These are phyloP conservation scores for Trichoderma orchidacearum DNA, from an alignment of 495 filamentous ascomycete genomes.

Conservation along the genomic window DNA sequence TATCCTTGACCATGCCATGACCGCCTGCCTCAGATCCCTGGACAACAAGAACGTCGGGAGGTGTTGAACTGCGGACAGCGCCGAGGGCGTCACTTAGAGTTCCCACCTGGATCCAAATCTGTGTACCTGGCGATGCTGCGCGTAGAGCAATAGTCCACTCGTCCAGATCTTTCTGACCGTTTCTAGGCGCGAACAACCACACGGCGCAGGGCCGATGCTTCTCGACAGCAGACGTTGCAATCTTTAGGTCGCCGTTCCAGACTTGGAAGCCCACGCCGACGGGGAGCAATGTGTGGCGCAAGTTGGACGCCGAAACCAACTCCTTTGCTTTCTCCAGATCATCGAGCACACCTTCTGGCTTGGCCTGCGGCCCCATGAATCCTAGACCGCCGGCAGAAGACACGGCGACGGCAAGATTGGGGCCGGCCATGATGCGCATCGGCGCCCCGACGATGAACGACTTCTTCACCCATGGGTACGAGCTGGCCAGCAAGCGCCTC, in stretches of 20 bases:
- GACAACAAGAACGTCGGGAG: conserved; percentile 55
- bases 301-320: conserved; percentile 54
- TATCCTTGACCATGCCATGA: conserved; percentile 70
- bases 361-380: conserved; percentile 79
- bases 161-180: conserved; percentile 31
- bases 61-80: conserved; percentile 13
- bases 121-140: conserved; percentile 41
- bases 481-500: not conserved
- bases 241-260: conserved; percentile 58
- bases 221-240: conserved; percentile 26
- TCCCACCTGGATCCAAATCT: conserved; percentile 64
- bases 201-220: conserved; percentile 44
- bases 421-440: conserved; percentile 56
- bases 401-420: conserved; percentile 78
- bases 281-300: conserved; percentile 48
- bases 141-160: conserved; percentile 41
- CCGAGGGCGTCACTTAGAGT: conserved; percentile 41
- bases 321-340: conserved; percentile 78
- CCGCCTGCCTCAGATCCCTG: conserved; percentile 57
- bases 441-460: conserved; percentile 58
- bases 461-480: conserved; percentile 48
- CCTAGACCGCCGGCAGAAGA: conserved; percentile 88
- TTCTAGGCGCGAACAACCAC: conserved; percentile 55
- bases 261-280: conserved; percentile 85
- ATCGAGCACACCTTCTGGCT: conserved; percentile 59